Evolutionary conservation across 2,329 filamentous ascomycete genomes (phyloP), one percentile per base, ranked within the genome.

Genomic region (Verticillium dahliae): DNA sequence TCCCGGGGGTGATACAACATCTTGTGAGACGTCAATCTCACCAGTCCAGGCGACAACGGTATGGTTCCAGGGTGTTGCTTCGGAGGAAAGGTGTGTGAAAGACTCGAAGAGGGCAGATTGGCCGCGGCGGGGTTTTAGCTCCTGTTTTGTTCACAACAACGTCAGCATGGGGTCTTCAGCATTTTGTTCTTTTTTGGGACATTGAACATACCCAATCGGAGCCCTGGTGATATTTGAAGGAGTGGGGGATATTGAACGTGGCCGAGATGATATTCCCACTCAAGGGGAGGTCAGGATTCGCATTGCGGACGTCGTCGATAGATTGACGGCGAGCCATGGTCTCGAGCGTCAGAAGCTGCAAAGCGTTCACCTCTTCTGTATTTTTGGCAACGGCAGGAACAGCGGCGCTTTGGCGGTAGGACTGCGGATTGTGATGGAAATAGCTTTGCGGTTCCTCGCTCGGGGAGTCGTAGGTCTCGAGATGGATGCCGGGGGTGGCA

Each of bases 1-100:
- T 60, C 76, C 75, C 18, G 80, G 78, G 2, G 81, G 76, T 5
- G 80, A 79, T 13, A 78, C 65, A 22, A 74, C 70, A 55, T 83
- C 80, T 50, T 71, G 65, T 2, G 80, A 76, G 4, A 75, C 77
- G 62, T 88, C 85, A 62, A 94, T 89, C 74, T 98, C 94, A 62
- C 94, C 94, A 3, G 94, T 97, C 94, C 94, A 98, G 56, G 92
- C 93, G 60, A 98, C 90, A 6, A 97, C 84, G 1, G 89, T 95
- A 77, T 97, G 94, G 69, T 92, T 91, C 93, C 93, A 98, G 22
- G 89, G 87, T 2, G 89, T 88, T 54, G 90, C 83, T 61, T 89
- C 82, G n/a, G 92, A 96, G 3, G 92, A 91, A 55, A 98, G 86
- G 75, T 96, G 89, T 61, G 89, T 85, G 70, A 98, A 92, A 10